Base-by-base conservation (phyloP, 2,329 filamentous ascomycete species). In the Zalaria sp. region DNA sequence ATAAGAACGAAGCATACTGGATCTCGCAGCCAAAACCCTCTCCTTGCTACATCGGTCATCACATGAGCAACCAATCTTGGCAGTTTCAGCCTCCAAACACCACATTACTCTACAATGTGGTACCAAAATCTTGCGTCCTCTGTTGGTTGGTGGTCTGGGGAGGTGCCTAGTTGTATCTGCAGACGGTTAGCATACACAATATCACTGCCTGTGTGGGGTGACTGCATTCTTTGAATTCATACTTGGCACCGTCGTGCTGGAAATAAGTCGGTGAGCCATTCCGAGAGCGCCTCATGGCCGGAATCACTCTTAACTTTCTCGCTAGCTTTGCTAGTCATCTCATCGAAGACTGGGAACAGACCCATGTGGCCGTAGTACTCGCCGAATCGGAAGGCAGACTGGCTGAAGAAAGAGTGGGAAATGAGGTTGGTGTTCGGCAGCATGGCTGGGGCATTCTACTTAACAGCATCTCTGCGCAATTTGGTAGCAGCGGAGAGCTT, bases 341-440 rank as follows among this genome's bases (percentile, higher is more conserved):
- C 47, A 5, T 51, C 29, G 5, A 48, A 43, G 2, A 50, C 43
- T 4, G 56, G 54, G 26, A 57, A 55, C 2, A 59, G 40, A 1
- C 44, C 54, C 37, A 56, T 49, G 36, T 58, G 55, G 1, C 51
- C 54, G 39, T 58, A 53, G 32, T 51, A 53, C 5, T 55, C 41
- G 3, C 55, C 55, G 39, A 51, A 59, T 5, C 53, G 42, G 31
- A 57, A 58, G 4, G 52, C 54, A 5, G 55, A 58, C 39, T 59
- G 57, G 9, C 47, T 53, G 38, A 51, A 56, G 42, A 58, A 53
- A 4, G 50, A 40, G 38, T 51, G 50, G 41, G 59, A 55, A 36
- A 64, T 64, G 2, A 59, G 56, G 31, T 63, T 60, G 9, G 53
- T 61, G 5, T 58, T 64, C 27, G 47, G 55, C 36, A 59, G 52